A percentile compares a stretch with the other conserved stretches of the same genome.
Conservation (phyloP, 2,329 filamentous ascomycete genomes). For the Alternaria panax region DNA sequence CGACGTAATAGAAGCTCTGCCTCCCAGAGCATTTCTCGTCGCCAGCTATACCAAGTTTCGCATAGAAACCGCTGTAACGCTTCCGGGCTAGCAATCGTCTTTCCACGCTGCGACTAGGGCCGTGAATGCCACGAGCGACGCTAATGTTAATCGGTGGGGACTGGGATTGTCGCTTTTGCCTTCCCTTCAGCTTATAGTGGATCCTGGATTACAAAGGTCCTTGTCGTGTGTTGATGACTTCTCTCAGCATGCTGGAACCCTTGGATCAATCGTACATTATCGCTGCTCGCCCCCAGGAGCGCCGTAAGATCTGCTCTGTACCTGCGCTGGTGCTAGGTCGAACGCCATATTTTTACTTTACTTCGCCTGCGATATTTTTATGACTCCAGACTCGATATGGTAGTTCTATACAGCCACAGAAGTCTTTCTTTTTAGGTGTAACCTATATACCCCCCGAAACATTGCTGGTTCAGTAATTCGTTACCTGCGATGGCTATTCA, state of each 20-base stretch:
- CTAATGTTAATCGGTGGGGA: slow-evolving; percentile 16
- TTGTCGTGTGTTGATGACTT: slow-evolving; percentile 12
- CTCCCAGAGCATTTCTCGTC: neutral
- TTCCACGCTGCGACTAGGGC: slow-evolving; percentile 2
- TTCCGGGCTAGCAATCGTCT: slow-evolving; percentile 5
- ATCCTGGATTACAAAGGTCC: slow-evolving; percentile 16
- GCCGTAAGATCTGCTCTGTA: slow-evolving; percentile 12
- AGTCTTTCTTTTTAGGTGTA: slow-evolving; percentile 23
- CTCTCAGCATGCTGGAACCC: slow-evolving; percentile 17
- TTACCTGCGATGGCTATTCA: slow-evolving; percentile 28
- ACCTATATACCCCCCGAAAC: slow-evolving; percentile 8
- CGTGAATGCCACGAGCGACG: slow-evolving; percentile 11
- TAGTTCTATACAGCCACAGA: slow-evolving; percentile 12
- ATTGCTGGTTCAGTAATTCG: neutral
- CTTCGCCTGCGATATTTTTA: neutral
- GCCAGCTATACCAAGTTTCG: slow-evolving; percentile 1
- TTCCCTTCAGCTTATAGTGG: slow-evolving; percentile 22
- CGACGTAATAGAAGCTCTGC: neutral
- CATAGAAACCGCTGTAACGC: slow-evolving; percentile 7
- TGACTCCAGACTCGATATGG: slow-evolving; percentile 28
- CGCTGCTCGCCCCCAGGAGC: slow-evolving; percentile 20
- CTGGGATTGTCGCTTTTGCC: slow-evolving; percentile 5
- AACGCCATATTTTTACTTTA: slow-evolving; percentile 7
- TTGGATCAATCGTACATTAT: slow-evolving; percentile 33
- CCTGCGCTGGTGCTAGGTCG: slow-evolving; percentile 8